A percentile compares a stretch with the other conserved stretches of the same genome.
phyloP scores from a whole-genome alignment of 805 yeast species.

The Suhomyces pyralidae region DNA sequence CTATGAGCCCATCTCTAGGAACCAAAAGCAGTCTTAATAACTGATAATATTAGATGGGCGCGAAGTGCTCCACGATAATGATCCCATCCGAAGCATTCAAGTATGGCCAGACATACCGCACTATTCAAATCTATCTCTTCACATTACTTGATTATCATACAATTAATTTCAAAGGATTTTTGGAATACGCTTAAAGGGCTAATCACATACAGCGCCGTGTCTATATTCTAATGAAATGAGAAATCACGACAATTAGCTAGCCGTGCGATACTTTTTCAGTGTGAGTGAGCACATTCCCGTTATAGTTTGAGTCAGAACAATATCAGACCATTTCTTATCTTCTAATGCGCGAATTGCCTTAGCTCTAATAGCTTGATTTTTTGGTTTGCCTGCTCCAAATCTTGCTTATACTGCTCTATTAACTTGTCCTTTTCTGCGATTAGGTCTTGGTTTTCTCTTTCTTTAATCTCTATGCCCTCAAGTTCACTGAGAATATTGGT shows the following conservation, averaged over 20 bases:
- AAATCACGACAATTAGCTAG: background rate
- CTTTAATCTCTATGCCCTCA: slow-evolving; percentile 8
- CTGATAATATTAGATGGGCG: background rate
- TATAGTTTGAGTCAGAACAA: background rate
- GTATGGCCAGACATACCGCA: background rate
- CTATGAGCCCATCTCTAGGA: background rate
- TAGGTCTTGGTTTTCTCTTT: slow-evolving; percentile 20
- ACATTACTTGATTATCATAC: background rate
- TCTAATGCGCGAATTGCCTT: slow-evolving; percentile 16
- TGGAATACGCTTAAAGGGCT: background rate
- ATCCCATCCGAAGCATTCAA: background rate
- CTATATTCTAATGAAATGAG: background rate
- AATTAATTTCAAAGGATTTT: background rate
- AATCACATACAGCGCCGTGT: background rate
- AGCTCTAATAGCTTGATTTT: slow-evolving; percentile 14
- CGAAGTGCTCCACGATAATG: background rate
- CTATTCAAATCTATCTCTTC: background rate
- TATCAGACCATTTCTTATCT: slow-evolving; percentile 11
- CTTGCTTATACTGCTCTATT: slow-evolving; percentile 20
- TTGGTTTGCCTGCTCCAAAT: slow-evolving; percentile 21
- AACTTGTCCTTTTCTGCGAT: slow-evolving; percentile 16
- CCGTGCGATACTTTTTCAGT: background rate
- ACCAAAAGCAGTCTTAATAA: background rate
- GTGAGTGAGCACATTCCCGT: background rate
- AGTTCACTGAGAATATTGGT: slow-evolving; percentile 20